Evolutionary conservation across 768 basidiomycete species (phyloP).

Genomic region (Neoboletus subvelutipes): DNA sequence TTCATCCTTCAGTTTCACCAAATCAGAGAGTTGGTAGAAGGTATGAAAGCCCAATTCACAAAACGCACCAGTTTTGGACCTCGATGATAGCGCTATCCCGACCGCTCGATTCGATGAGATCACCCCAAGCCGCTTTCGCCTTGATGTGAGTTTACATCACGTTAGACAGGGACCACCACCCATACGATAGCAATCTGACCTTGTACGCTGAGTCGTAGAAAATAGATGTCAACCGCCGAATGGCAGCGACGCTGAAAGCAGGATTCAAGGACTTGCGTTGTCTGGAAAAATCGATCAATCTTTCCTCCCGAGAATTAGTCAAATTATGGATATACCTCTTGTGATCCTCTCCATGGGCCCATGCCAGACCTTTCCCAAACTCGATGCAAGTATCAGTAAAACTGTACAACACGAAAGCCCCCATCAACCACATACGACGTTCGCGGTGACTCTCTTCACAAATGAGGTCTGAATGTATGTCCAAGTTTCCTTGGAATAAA

Average conservation of each 20-base stretch:
- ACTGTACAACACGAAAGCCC: neutral
- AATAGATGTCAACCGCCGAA: constrained; percentile 35
- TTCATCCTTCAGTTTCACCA: neutral
- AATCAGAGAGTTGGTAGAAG: neutral
- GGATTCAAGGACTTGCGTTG: too few relatives aligned
- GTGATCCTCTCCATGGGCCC: neutral
- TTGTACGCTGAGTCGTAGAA: constrained; percentile 39
- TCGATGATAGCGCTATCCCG: constrained; percentile 31
- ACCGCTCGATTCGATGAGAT: constrained; percentile 14
- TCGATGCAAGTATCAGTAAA: neutral
- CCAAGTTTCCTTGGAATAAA: neutral
- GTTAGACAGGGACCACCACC: neutral
- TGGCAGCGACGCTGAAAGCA: too few relatives aligned
- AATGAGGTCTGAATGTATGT: neutral
- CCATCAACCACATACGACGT: neutral
- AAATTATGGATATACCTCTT: neutral
- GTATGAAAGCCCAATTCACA: neutral
- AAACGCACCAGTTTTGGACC: constrained; percentile 34
- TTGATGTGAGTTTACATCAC: neutral
- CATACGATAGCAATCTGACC: neutral
- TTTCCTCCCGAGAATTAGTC: neutral
- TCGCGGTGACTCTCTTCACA: neutral
- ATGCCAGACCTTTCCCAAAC: neutral
- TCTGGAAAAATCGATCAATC: neutral
- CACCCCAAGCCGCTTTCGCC: constrained; percentile 23